Conservation (phyloP, 345 rosid species). For the Toxicodendron radicans region DNA sequence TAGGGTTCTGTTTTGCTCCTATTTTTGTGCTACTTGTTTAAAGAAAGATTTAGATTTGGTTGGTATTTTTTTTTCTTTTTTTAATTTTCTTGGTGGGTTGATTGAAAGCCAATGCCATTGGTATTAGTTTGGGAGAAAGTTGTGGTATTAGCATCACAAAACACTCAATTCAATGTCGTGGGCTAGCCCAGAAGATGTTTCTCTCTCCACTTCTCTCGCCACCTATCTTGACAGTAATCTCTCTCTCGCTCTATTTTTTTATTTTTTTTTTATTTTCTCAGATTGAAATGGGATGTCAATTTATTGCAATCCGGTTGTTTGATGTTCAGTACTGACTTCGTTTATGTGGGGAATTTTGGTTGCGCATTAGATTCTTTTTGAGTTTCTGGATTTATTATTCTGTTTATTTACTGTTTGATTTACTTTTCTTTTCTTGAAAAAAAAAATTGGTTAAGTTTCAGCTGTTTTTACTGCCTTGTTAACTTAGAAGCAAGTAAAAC, state of each 20-base stretch:
- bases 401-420: constrained; percentile 29
- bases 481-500: background rate
- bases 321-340: background rate
- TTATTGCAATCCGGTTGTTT: constrained; percentile 15
- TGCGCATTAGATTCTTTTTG: background rate
- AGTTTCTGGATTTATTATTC: background rate
- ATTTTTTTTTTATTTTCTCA: background rate
- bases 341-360: background rate
- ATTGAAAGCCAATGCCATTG: constrained; percentile 17
- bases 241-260: constrained; percentile 1
- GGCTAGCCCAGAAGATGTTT: constrained; percentile 76
- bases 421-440: background rate
- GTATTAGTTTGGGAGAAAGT: constrained; percentile 16
- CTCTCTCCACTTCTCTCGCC: constrained; percentile 76
- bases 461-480: background rate
- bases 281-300: background rate
- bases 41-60: constrained; percentile 15
- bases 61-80: too few species aligned
- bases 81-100: background rate
- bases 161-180: constrained; percentile 57
- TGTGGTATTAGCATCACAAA: constrained; percentile 13
- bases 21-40: background rate
- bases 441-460: background rate
- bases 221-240: constrained; percentile 69
- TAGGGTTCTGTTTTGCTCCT: background rate